phyloP scores from a whole-genome alignment of 192 early-diverging fungal species.

The Backusella circina region DNA sequence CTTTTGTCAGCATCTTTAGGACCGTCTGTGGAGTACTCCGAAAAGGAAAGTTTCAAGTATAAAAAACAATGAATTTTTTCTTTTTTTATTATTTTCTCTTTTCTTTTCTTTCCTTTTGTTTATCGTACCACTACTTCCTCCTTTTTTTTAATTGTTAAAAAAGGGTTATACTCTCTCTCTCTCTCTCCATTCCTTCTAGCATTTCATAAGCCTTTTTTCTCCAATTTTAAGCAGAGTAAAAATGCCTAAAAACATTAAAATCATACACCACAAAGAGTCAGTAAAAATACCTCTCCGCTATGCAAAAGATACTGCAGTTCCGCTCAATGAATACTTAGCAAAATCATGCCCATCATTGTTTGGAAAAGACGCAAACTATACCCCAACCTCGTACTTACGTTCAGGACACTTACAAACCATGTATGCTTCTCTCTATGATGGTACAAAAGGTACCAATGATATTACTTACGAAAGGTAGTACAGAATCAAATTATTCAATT shows the following conservation, averaged over 20 bases:
- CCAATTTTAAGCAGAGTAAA: neutral
- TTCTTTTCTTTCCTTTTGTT: neutral
- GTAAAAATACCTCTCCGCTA: constrained; percentile 5
- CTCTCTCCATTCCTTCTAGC: neutral
- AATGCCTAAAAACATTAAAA: constrained; percentile 5
- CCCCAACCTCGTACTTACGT: constrained; percentile 68
- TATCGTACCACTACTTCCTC: neutral
- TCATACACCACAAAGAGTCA: constrained; percentile 1
- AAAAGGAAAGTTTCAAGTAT: neutral
- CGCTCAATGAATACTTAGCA: constrained; percentile 31
- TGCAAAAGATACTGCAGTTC: neutral
- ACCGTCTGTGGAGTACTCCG: neutral
- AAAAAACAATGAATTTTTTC: neutral
- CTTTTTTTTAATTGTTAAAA: neutral
- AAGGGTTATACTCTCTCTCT: neutral
- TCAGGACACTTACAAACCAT: constrained; percentile 83
- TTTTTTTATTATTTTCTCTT: neutral
- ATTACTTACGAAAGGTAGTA: constrained; percentile 64
- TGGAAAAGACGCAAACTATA: constrained; percentile 51
- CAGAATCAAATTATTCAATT: constrained; percentile 3
- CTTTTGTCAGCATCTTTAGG: neutral
- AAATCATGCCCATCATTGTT: constrained; percentile 53
- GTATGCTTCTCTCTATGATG: constrained; percentile 49
- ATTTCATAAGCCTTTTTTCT: neutral
- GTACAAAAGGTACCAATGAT: constrained; percentile 30